Percentiles rank a stretch among this genome's conserved stretches.
Evolutionary conservation across 225 moss, liverwort and hornwort genomes (phyloP).

Genomic region (Physcomitrellopsis africana): DNA sequence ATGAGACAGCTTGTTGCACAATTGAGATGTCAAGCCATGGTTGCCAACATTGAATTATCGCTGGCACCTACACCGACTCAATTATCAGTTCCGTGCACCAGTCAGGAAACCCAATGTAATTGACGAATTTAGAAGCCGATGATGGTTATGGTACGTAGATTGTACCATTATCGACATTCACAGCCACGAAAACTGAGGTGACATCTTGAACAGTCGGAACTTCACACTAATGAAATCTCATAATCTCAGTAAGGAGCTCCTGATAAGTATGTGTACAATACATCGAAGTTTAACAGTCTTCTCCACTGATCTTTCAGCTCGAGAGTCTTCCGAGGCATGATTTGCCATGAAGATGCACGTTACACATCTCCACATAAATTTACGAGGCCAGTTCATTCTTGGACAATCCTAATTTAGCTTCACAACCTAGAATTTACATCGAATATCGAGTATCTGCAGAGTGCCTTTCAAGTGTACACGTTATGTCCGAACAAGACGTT

Average conservation of each 20-base stretch:
- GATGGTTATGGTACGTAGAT: not conserved
- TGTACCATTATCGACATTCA: not conserved
- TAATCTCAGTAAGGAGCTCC: slow-evolving; percentile 1
- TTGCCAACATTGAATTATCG: no score
- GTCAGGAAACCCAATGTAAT: not conserved
- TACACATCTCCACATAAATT: slow-evolving; percentile 1
- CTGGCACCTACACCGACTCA: not conserved
- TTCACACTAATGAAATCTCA: slow-evolving; percentile 25
- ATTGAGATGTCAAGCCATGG: no score
- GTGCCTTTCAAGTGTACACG: no score
- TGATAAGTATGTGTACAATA: slow-evolving; percentile 7
- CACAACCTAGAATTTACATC: no score
- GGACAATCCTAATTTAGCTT: no score
- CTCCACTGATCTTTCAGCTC: slow-evolving; percentile 15
- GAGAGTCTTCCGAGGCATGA: slow-evolving; percentile 15
- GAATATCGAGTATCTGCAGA: no score
- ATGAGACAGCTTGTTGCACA: no score
- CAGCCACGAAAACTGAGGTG: slow-evolving; percentile 13
- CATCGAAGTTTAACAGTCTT: not conserved
- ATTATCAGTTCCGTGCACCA: slow-evolving; percentile 1
- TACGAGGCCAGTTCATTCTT: not conserved
- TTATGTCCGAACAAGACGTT: slow-evolving; percentile 28
- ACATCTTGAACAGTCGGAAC: slow-evolving; percentile 20
- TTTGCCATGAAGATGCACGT: not conserved
- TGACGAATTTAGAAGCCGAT: not conserved